These are phyloP conservation scores for Calonectria pseudoreteaudii DNA, from an alignment of 2,329 filamentous ascomycete species.

Conservation along the genomic window DNA sequence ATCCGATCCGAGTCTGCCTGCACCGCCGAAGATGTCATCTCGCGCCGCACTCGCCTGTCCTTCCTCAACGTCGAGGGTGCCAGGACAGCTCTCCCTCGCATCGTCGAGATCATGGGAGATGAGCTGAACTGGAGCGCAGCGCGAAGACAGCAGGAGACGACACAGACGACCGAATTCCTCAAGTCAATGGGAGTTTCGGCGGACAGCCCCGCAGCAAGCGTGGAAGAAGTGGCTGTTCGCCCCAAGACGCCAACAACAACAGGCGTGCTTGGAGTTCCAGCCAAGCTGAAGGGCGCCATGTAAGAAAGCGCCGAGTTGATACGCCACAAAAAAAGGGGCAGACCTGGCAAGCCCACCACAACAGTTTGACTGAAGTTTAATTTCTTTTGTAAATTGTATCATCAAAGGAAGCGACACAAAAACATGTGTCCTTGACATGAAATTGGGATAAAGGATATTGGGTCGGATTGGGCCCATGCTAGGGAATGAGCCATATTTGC, in stretches of 20 bases:
- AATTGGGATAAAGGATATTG: background rate
- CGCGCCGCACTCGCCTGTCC: constrained; percentile 77
- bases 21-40: constrained; percentile 77
- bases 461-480: background rate
- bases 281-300: constrained; percentile 11
- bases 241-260: background rate
- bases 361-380: background rate
- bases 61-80: constrained; percentile 81
- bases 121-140: constrained; percentile 74
- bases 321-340: background rate
- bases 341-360: no score
- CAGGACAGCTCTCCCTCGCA: constrained; percentile 73
- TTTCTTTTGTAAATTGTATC: constrained; percentile 6
- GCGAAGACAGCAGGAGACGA: constrained; percentile 68
- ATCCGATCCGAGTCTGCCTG: constrained; percentile 79
- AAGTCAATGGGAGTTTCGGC: constrained; percentile 57
- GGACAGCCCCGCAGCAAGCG: constrained; percentile 35
- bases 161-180: constrained; percentile 62
- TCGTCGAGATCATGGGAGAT: constrained; percentile 79
- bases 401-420: background rate
- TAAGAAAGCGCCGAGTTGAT: background rate
- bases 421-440: background rate
- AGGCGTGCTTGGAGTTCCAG: constrained; percentile 6
- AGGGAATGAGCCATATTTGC: background rate
- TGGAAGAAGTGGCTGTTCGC: constrained; percentile 27